Evolutionary conservation across 2,329 filamentous ascomycete species (phyloP), one percentile per base, ranked within the genome.

Genomic region (Ascochyta pisi): DNA sequence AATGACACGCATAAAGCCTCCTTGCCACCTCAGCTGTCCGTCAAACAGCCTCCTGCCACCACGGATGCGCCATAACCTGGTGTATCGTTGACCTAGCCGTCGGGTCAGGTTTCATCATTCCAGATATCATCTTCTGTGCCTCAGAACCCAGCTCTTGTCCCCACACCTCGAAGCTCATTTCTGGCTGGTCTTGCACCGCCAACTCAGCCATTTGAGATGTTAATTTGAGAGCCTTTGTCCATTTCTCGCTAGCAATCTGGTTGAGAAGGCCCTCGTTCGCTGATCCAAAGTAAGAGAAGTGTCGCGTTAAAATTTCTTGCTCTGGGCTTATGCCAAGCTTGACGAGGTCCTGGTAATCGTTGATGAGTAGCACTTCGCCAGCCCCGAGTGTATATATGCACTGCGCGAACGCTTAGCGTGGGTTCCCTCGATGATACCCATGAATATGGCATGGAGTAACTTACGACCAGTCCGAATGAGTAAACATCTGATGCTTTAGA

Each of bases 401-500:
- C 75, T 77, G 59, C 52, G 54, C 57, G 39, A 58, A 49, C 58
- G 34, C 35, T 69, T 63, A 66, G 66, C 23, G 50, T 58, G 52
- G 44, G 48, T 55, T 59, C 35, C 54, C 3, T 35, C 5, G 5
- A 16, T 35, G 7, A 16, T 16, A 16, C n/a, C n/a, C 9, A 34
- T 34, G 13, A n/a, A 34, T n/a, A 53, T 60, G 29, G 51, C 44
- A 33, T 57, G 54, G 49, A 50, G 15, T 53, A 22, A 67, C 73
- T 67, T 65, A 77, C 73, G 16, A 78, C 69, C 13, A 77, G 66
- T 55, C 73, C 71, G 56, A 76, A 76, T 6, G 73, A 77, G 65
- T 71, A 76, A 15, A 77, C 63, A 49, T 76, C 75, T 40, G 71
- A 77, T 48, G 74, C 70, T 58, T 74, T 73, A 6, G 62, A 68